phyloP scores from a whole-genome alignment of 768 basidiomycete genomes.

The Suillus lakei region DNA sequence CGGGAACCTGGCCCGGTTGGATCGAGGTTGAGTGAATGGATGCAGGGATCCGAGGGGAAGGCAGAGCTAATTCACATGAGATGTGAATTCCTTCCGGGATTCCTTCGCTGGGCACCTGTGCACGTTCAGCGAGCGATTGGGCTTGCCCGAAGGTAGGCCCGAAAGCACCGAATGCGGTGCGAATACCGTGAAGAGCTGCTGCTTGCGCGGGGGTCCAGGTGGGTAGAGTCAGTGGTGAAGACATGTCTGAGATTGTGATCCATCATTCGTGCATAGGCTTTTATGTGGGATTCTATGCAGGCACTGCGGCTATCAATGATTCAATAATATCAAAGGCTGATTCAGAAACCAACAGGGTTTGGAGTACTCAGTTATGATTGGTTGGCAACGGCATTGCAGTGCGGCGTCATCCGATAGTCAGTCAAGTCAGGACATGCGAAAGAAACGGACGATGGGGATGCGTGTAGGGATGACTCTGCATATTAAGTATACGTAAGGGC shows the following conservation, averaged over 20 bases:
- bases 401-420: too few species aligned
- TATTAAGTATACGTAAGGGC: too few species aligned
- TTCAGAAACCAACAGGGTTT: too few species aligned
- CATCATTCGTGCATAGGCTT: not conserved
- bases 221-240: not conserved
- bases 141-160: not conserved
- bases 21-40: not conserved
- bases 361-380: too few species aligned
- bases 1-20: slow-evolving; percentile 22
- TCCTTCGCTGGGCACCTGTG: not conserved
- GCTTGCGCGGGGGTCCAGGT: not conserved
- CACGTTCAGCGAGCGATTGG: not conserved
- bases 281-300: too few species aligned
- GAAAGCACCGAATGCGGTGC: not conserved
- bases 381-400: too few species aligned
- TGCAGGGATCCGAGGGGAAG: not conserved
- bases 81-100: not conserved
- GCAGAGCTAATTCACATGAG: not conserved
- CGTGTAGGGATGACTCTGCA: too few species aligned
- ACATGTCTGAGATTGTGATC: not conserved
- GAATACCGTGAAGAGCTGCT: not conserved
- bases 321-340: too few species aligned
- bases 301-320: too few species aligned
- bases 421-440: too few species aligned
- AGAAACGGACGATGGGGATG: too few species aligned